Base-by-base conservation (phyloP, 768 basidiomycete species). In the Pulveroboletus ravenelii region DNA sequence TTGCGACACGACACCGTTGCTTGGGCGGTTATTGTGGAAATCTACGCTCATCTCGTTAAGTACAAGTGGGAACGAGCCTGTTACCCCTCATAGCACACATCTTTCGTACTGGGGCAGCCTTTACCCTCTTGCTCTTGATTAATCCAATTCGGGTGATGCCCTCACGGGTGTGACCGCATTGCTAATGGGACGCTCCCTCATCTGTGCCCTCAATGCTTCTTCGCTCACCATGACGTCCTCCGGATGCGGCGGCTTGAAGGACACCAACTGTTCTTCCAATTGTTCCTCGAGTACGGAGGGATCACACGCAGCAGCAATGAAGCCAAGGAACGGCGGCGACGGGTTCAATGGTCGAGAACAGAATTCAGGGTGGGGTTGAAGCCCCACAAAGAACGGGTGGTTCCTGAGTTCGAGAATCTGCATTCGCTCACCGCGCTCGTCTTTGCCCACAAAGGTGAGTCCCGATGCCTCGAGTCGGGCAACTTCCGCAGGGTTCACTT, bases 301-400 rank as follows among this genome's bases (percentile, higher is more conserved):
- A 0, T 79, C 77, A 38, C 75, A 76, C 0, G 96, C 74, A 1
- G 96, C 93, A 5, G 95, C 84, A 41, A 99, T 79, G 66, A 99
- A 87, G 13, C 96, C 96, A 47, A 99, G 85, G 83, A 97, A 97
- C 0, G 93, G 87, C 0, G 96, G 96, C 0, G 93, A 96, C 2
- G 96, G 96, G 72, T 99, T 98, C 38, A 99, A 75, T 2, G 96
- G 96, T 27, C 96, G 85, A 20, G 96, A 94, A 74, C 95, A 98
- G 73, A 99, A 94, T 70, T 99, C 96, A 1, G 96, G 96, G 63
- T 99, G 96, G 1, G 96, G 91, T 72, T 99, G 96, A 39, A 99
- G 76, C 20, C 83, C 96, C 39, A 95, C 72, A 65, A 94, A 98
- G 76, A 82, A 99, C 2, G 93, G 90, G 69, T 99, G 96, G 58